Evolutionary conservation across 176 grass and related monocot genomes (phyloP).

Genomic region (Carex scoparia): DNA sequence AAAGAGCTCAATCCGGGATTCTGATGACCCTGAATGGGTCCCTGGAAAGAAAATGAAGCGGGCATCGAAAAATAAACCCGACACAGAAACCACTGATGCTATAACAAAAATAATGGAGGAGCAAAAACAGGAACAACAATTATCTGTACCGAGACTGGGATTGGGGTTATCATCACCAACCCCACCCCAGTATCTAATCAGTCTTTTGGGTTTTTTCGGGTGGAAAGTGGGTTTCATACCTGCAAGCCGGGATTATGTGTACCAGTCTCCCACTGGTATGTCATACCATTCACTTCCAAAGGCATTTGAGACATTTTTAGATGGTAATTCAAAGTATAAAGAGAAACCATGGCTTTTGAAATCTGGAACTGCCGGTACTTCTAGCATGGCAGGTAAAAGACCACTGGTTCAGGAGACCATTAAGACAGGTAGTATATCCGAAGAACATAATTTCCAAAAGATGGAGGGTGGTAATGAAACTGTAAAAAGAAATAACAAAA

Average conservation of each 20-base stretch:
- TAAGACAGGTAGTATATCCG: background rate
- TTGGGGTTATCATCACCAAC: background rate
- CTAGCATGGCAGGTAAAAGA: background rate
- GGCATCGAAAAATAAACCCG: background rate
- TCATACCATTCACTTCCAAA: constrained; percentile 34
- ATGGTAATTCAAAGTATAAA: constrained; percentile 45
- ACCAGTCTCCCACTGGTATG: constrained; percentile 32
- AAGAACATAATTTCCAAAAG: constrained; percentile 4
- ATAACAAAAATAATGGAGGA: background rate
- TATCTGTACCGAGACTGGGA: background rate
- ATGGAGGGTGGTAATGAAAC: background rate
- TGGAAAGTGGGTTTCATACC: constrained; percentile 33
- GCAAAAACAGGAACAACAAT: background rate
- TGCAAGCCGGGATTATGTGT: constrained; percentile 22
- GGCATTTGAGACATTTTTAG: constrained; percentile 42
- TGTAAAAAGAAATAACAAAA: background rate
- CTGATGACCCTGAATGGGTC: constrained; percentile 33
- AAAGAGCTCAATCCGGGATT: constrained; percentile 12
- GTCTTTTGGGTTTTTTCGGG: constrained; percentile 35
- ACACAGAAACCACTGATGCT: background rate
- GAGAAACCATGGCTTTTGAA: constrained; percentile 16
- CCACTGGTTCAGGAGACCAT: background rate
- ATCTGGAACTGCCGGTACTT: background rate
- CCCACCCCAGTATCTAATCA: constrained; percentile 32
- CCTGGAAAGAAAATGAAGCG: constrained; percentile 21